Evolutionary conservation across 2,329 filamentous ascomycete species (phyloP).

Genomic region (Fusarium keratoplasticum): DNA sequence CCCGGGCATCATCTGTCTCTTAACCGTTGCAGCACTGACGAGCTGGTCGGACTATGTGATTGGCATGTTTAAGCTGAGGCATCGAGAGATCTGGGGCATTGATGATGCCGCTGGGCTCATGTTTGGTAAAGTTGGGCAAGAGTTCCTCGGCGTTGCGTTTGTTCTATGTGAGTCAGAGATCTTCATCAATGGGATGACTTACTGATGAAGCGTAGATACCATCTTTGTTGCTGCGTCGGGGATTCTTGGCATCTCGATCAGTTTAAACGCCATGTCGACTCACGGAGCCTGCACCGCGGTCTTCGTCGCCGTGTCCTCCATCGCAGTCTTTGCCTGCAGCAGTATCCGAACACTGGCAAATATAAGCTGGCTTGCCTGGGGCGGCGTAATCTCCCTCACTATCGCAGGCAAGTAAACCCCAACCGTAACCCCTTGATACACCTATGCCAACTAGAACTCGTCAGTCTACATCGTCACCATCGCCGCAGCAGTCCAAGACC

Average conservation of each 20-base stretch:
- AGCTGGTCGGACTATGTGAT: slow-evolving; percentile 63
- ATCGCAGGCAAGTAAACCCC: slow-evolving; percentile 19
- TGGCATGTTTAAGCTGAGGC: slow-evolving; percentile 62
- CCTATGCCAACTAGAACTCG: not conserved
- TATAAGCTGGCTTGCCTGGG: slow-evolving; percentile 49
- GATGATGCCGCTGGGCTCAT: slow-evolving; percentile 63
- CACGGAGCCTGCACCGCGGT: slow-evolving; percentile 54
- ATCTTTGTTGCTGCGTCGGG: slow-evolving; percentile 33
- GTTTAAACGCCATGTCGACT: slow-evolving; percentile 53
- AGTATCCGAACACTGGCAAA: slow-evolving; percentile 48
- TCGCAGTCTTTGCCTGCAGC: slow-evolving; percentile 45
- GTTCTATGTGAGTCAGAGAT: slow-evolving; percentile 47
- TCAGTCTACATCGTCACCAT: slow-evolving; percentile 37
- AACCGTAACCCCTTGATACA: not conserved
- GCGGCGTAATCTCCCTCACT: slow-evolving; percentile 35
- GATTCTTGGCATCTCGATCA: slow-evolving; percentile 50
- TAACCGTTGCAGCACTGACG: slow-evolving; percentile 55
- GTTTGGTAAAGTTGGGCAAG: slow-evolving; percentile 59
- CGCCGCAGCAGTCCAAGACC: slow-evolving; percentile 36
- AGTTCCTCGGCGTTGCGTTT: slow-evolving; percentile 53
- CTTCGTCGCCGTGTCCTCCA: slow-evolving; percentile 53
- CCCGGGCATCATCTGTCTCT: slow-evolving; percentile 58
- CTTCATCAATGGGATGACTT: not conserved
- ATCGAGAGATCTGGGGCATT: slow-evolving; percentile 64
- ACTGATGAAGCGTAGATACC: slow-evolving; percentile 25